Evolutionary conservation across 495 filamentous ascomycete species (phyloP), one percentile per base, ranked within the genome.

Genomic region (Neurospora tetraspora): DNA sequence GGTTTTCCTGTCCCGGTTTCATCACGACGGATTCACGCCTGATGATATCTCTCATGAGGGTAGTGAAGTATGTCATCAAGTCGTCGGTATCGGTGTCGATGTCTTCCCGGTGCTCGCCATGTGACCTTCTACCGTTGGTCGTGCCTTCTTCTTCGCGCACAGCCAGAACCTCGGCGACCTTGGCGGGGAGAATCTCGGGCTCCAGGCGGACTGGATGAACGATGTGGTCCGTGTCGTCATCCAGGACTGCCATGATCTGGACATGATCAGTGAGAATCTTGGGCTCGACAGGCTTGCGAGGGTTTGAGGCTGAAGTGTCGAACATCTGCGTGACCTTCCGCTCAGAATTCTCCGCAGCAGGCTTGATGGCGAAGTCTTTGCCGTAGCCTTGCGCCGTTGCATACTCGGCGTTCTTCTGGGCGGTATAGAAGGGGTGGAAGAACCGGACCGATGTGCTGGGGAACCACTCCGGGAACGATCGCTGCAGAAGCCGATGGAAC

Each of bases 361-460:
- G n/a, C 2, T 84, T 83, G 77, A 91, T 88, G 72, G 90, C 85
- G 43, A 88, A 83, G 47, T 88, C 84, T 1, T 85, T 86, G 14
- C 89, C 74, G 71, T 90, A 91, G 71, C 87, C 86, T 68, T 92
- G 79, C 76, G 91, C 88, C 61, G 86, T 86, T 61, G 90, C 85
- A 71, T 92, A 87, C 70, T 90, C 89, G 71, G 89, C 85, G 71
- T 92, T 89, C 39, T 87, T 86, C 68, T 80, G 73, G 73, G 76
- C 78, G 27, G 76, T 82, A 71, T 81, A 82, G 42, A 76, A 92
- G 8, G 92, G 92, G 78, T 91, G 93, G 80, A 92, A 89, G 39
- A 91, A 91, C 73, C 92, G 93, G 74, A 93, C 86, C 1, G 91
- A 92, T 81, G 93, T 90, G 40, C 80, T 80, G 74, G 90, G 90